These are phyloP conservation scores for Petunia hybrid DNA, from an alignment of 305 asterid genomes.

Conservation along the genomic window DNA sequence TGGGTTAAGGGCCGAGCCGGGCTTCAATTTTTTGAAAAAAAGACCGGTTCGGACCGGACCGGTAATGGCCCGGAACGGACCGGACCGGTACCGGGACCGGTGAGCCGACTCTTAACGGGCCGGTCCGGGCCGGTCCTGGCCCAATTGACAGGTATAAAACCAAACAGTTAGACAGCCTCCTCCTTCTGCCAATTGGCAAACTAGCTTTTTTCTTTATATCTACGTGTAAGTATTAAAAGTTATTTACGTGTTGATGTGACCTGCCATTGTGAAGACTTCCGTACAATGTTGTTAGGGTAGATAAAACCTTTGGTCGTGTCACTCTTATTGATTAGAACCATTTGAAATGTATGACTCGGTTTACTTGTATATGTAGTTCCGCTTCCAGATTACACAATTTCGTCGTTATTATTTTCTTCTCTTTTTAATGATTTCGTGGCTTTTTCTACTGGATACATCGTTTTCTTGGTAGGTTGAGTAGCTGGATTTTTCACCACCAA, in stretches of 20 bases:
- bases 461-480: conserved; percentile 23
- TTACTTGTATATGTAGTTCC: neutral
- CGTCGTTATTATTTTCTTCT: neutral
- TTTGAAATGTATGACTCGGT: neutral
- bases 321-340: neutral
- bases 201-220: neutral
- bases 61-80: no score
- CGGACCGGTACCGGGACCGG: no score
- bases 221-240: neutral
- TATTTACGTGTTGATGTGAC: neutral
- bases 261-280: neutral
- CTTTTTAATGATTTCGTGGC: neutral
- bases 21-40: no score
- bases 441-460: neutral
- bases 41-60: no score
- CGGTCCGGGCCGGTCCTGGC: no score
- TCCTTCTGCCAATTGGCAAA: neutral
- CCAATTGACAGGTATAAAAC: no score
- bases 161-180: no score
- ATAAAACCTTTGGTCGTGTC: neutral
- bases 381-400: neutral
- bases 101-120: no score
- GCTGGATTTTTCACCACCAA: neutral
- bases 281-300: conserved; percentile 3
- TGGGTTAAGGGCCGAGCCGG: no score